Evolutionary conservation across 2,329 filamentous ascomycete species (phyloP).

Genomic region (Ceratocystis huliohia): DNA sequence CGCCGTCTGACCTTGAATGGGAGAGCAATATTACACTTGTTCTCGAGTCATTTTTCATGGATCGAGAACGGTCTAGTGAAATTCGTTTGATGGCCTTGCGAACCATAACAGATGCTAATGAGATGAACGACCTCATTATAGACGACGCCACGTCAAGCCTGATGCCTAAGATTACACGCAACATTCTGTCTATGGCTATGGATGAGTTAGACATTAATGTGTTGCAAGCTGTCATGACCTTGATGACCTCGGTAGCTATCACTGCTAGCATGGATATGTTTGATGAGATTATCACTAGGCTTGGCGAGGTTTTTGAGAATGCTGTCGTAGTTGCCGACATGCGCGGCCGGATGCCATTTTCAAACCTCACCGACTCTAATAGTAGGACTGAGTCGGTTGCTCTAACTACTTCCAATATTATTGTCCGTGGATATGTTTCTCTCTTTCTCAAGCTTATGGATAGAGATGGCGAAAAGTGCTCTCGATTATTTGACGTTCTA

Average conservation of each 20-base stretch:
- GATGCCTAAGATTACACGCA: conserved; percentile 46
- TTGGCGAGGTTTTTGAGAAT: conserved; percentile 19
- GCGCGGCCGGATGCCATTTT: conserved; percentile 18
- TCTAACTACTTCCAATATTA: conserved; percentile 53
- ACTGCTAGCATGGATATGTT: conserved; percentile 48
- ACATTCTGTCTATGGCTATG: conserved; percentile 47
- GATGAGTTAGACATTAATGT: conserved; percentile 52
- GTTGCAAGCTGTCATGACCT: conserved; percentile 51
- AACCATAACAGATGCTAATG: conserved; percentile 46
- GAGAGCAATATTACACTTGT: conserved; percentile 49
- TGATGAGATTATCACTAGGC: conserved; percentile 33
- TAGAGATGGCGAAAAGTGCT: conserved; percentile 50
- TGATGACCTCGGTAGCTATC: conserved; percentile 52
- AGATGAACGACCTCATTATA: conserved; percentile 45
- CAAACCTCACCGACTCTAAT: conserved; percentile 24
- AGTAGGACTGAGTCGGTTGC: conserved; percentile 20
- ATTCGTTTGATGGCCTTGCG: conserved; percentile 52
- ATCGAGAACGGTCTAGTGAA: conserved; percentile 45
- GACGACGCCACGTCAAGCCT: conserved; percentile 46
- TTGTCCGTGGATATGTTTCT: conserved; percentile 56
- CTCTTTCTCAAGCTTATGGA: conserved; percentile 67
- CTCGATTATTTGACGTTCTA: conserved; percentile 48
- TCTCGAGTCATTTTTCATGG: conserved; percentile 50
- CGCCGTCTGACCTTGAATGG: conserved; percentile 58
- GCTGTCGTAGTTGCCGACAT: conserved; percentile 12